Conservation (phyloP, 257 asterid species). For the Fraxinus excelsior region DNA sequence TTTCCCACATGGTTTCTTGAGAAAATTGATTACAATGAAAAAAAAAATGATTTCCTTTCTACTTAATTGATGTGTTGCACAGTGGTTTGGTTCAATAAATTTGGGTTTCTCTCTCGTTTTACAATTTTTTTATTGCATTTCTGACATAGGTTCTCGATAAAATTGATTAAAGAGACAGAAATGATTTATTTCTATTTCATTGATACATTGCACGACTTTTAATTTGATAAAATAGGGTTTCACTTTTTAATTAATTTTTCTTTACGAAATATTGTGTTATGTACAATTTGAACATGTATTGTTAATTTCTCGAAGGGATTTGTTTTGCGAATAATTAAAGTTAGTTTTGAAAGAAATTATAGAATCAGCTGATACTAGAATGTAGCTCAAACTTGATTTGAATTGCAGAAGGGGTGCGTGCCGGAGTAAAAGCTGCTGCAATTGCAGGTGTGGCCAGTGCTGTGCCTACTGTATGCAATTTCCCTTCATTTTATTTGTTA, state of each 20-base stretch:
- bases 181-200: too few species aligned
- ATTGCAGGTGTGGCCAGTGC: conserved; percentile 48
- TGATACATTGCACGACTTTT: not conserved
- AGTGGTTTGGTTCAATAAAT: not conserved
- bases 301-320: not conserved
- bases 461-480: conserved; percentile 43
- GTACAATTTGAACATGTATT: not conserved
- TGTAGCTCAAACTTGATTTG: not conserved
- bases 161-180: not conserved
- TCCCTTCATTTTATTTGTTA: not conserved
- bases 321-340: not conserved
- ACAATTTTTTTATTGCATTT: not conserved
- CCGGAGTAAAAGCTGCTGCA: conserved; percentile 53
- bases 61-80: not conserved
- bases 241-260: not conserved
- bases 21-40: too few species aligned
- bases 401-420: conserved; percentile 53
- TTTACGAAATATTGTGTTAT: not conserved
- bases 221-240: not conserved
- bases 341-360: not conserved
- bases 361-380: not conserved
- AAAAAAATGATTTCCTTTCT: not conserved
- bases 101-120: not conserved
- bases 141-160: not conserved
- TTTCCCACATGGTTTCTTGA: too few species aligned